phyloP scores from a whole-genome alignment of 1,139 yeast genomes.

The Taphrina wiesneri region DNA sequence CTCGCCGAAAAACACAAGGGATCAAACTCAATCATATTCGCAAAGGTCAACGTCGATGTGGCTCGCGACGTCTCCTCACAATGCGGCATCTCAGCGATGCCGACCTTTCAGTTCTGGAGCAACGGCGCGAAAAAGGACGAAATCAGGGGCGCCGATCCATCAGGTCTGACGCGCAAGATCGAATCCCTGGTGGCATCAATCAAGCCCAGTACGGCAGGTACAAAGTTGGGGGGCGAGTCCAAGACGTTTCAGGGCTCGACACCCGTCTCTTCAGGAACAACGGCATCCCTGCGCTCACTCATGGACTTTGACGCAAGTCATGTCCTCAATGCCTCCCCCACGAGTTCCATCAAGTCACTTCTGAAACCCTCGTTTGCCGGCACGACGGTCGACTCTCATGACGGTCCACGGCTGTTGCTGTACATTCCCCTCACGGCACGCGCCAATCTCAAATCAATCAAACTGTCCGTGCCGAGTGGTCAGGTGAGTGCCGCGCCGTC shows the following conservation, averaged over 20 bases:
- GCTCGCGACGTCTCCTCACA: constrained; percentile 52
- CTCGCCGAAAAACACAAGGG: constrained; percentile 48
- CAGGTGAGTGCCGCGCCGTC: constrained; percentile 13
- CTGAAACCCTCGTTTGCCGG: constrained; percentile 24
- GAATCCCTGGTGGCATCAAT: constrained; percentile 9
- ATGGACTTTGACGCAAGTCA: constrained; percentile 2
- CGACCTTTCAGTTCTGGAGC: constrained; percentile 23
- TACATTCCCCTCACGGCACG: constrained; percentile 5
- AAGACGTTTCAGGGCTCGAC: constrained; percentile 8
- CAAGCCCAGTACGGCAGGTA: constrained; percentile 2
- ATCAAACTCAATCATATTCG: constrained; percentile 52
- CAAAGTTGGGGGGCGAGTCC: constrained; percentile 4
- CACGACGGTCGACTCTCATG: constrained; percentile 11
- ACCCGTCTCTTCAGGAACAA: background rate
- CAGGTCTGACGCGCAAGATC: constrained; percentile 28
- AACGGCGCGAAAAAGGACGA: constrained; percentile 22
- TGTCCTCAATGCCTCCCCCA: background rate
- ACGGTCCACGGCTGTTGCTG: constrained; percentile 8
- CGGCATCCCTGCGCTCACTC: background rate
- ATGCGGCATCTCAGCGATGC: constrained; percentile 35
- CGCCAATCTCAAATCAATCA: background rate
- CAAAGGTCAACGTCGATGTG: constrained; percentile 80
- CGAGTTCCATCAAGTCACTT: constrained; percentile 13
- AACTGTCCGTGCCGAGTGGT: background rate
- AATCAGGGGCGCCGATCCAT: constrained; percentile 68